Evolutionary conservation across 371 early-diverging fungal genomes (phyloP).

Genomic region (Dichotomocladium elegans): DNA sequence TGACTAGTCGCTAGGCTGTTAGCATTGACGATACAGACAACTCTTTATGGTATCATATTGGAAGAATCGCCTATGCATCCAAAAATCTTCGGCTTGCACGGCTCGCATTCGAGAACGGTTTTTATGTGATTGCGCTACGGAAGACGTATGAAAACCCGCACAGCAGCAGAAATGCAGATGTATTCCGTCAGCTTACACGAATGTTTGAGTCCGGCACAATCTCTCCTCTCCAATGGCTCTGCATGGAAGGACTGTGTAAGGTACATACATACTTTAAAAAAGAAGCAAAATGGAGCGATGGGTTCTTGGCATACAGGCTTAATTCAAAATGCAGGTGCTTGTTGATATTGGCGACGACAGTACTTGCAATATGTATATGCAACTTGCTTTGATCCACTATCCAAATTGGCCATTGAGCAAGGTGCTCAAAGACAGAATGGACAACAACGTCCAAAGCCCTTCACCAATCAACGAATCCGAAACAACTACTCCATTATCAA

Average conservation of each 20-base stretch:
- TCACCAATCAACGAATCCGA: not conserved
- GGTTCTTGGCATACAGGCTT: not conserved
- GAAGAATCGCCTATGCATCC: slow-evolving; percentile 33
- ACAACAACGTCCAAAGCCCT: not conserved
- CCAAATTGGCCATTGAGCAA: slow-evolving; percentile 37
- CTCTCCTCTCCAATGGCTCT: slow-evolving; percentile 46
- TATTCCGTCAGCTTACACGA: too few relatives aligned
- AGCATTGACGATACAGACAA: slow-evolving; percentile 53
- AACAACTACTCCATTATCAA: not conserved
- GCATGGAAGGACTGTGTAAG: slow-evolving; percentile 53
- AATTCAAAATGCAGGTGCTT: slow-evolving; percentile 35
- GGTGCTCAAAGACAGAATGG: slow-evolving; percentile 12
- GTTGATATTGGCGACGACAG: slow-evolving; percentile 54
- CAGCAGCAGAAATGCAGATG: not conserved
- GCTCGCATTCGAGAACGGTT: slow-evolving; percentile 46
- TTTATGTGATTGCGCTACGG: slow-evolving; percentile 14
- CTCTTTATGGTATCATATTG: slow-evolving; percentile 53
- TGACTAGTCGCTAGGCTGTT: slow-evolving; percentile 34
- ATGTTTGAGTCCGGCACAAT: slow-evolving; percentile 6
- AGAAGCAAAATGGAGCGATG: not conserved
- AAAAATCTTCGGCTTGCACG: slow-evolving; percentile 46
- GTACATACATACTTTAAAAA: slow-evolving; percentile 21
- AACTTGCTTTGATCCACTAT: slow-evolving; percentile 22
- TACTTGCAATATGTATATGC: slow-evolving; percentile 40
- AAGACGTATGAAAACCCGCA: not conserved